Evolutionary conservation across 202 grass and related monocot species (phyloP), one percentile per base, ranked within the genome.

Genomic region (Tripidium arundinaceum): DNA sequence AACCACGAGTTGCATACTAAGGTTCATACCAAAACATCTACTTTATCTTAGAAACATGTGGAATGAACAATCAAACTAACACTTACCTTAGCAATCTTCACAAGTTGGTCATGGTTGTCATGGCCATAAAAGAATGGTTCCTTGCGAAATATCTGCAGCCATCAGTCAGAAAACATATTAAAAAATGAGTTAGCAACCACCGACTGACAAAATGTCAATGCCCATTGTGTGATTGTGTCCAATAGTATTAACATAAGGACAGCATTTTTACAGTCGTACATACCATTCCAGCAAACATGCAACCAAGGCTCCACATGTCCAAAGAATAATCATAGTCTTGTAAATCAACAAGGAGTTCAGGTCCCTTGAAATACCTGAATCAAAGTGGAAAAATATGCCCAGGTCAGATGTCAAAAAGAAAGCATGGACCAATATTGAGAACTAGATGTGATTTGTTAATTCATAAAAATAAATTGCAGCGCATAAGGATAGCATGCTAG

Each of bases 211-310:
- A 58, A 58, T 25, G 40, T 21, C 49, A 84, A 74, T 57, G 19
- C 36, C 11, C 42, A 83, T 46, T 21, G 34, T 14, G 14, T 28
- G 28, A 80, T 45, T 26, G 28, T 33, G 31, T 25, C 16, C 7
- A 33, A 77, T 36, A 88, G 45, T 49, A 47, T 81, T 65, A 63
- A 70, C 7, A 14, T 46, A 58, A 0, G n/a, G 7, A 43, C 38
- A 62, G 27, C 71, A 68, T 39, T 50, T 63, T 67, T 54, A 39
- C 12, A 25, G 57, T 26, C 16, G 7, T 62, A 83, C 78, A 85
- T 91, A 94, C 92, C 92, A 94, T 94, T 83, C 92, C 89, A 83
- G 92, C 89, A 91, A 94, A 91, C 92, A 94, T 94, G 89, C 92
- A 94, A 18, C 92, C 92, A 67, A 94, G 92, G 46, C 92, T 94